These are phyloP conservation scores for Apocynum venetum DNA, from an alignment of 257 asterid species.

Conservation along the genomic window DNA sequence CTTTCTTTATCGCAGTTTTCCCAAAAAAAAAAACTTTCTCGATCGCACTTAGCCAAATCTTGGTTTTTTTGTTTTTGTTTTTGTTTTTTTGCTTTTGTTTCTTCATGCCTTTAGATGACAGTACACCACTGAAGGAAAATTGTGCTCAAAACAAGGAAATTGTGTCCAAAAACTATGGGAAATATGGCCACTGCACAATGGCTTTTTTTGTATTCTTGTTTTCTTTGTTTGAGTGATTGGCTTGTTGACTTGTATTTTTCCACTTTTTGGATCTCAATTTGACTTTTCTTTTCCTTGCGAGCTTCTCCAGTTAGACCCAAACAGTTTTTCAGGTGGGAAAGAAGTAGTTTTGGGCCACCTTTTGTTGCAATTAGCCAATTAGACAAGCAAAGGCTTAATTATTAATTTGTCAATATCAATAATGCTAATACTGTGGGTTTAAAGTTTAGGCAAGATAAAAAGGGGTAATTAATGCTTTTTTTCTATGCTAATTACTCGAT, in stretches of 20 bases:
- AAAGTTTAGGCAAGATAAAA: conserved; percentile 22
- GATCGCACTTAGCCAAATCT: too few relatives aligned
- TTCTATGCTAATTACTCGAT: neutral
- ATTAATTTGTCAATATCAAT: conserved; percentile 18
- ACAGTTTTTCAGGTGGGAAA: neutral
- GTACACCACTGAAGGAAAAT: conserved; percentile 18
- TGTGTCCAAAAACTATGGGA: conserved; percentile 1
- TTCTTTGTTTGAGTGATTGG: neutral
- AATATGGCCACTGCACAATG: neutral
- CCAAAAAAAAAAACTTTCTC: too few relatives aligned
- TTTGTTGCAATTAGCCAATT: neutral
- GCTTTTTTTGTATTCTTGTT: neutral
- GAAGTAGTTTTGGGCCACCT: neutral
- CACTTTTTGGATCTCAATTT: neutral
- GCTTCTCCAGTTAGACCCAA: neutral
- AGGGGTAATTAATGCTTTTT: neutral
- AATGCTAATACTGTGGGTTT: conserved; percentile 22
- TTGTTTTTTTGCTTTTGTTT: conserved; percentile 3
- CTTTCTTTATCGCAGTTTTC: too few relatives aligned
- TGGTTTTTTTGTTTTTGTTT: neutral
- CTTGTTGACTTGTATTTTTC: conserved; percentile 1
- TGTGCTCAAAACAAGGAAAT: conserved; percentile 15
- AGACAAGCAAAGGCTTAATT: neutral
- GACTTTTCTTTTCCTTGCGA: neutral
- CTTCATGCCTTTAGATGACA: conserved; percentile 17